Evolutionary conservation across 1,139 yeast genomes (phyloP).

Genomic region (Magnusiomyces sp.): DNA sequence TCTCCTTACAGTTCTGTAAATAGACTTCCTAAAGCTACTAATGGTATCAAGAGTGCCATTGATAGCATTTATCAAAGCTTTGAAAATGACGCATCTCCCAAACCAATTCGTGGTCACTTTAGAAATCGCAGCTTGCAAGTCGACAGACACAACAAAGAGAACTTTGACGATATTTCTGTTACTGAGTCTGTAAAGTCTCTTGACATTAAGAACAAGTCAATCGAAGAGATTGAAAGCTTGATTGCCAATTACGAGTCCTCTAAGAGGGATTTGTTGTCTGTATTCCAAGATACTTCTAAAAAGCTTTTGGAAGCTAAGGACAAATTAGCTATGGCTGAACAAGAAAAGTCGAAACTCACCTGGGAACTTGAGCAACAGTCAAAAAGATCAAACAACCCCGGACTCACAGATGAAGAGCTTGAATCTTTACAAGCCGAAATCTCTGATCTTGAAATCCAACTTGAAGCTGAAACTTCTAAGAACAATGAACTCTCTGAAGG

Average conservation of each 20-base stretch:
- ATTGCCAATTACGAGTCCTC: constrained; percentile 21
- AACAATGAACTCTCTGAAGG: constrained; percentile 46
- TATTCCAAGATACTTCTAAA: constrained; percentile 49
- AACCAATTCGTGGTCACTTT: constrained; percentile 5
- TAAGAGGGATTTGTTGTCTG: constrained; percentile 42
- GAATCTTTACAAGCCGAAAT: constrained; percentile 13
- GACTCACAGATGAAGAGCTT: constrained; percentile 16
- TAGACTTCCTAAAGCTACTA: constrained; percentile 10
- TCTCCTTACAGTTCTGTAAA: no score
- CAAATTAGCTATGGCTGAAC: constrained; percentile 37
- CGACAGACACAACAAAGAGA: constrained; percentile 7
- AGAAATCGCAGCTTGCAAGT: constrained; percentile 5
- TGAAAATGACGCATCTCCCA: constrained; percentile 5
- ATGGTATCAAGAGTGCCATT: constrained; percentile 14
- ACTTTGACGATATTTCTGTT: constrained; percentile 10
- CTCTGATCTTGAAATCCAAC: constrained; percentile 34
- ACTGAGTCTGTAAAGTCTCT: constrained; percentile 16
- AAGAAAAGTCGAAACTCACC: constrained; percentile 46
- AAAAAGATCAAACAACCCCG: constrained; percentile 5
- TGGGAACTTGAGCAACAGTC: constrained; percentile 36
- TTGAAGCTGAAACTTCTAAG: constrained; percentile 46
- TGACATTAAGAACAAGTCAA: constrained; percentile 19
- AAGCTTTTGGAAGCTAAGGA: constrained; percentile 44
- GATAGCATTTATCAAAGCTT: constrained; percentile 14
- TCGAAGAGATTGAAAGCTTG: constrained; percentile 22